Conservation (phyloP, 2,329 filamentous ascomycete genomes). For the Epichloe typhina region DNA sequence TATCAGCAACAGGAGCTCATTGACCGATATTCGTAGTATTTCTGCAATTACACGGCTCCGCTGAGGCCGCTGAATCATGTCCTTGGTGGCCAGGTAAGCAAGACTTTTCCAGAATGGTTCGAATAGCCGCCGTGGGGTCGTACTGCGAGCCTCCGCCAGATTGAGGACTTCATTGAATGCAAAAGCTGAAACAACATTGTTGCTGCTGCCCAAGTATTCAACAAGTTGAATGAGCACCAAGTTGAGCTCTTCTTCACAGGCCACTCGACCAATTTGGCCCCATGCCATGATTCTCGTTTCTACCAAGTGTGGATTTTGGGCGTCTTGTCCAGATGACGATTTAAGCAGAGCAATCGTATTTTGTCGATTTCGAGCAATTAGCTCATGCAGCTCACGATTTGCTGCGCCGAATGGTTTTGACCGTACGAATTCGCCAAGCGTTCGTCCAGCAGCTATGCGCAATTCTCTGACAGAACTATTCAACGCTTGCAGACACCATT, state of each 20-base stretch:
- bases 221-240: slow-evolving; percentile 72
- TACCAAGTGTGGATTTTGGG: slow-evolving; percentile 45
- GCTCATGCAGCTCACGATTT: slow-evolving; percentile 7
- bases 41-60: slow-evolving; percentile 71
- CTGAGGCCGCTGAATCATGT: slow-evolving; percentile 68
- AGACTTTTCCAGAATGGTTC: slow-evolving; percentile 82
- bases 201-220: slow-evolving; percentile 75
- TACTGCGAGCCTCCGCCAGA: slow-evolving; percentile 51
- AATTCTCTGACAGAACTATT: slow-evolving; percentile 77
- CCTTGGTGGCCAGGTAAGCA: slow-evolving; percentile 69
- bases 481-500: slow-evolving; percentile 71
- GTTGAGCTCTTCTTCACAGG: slow-evolving; percentile 72
- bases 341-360: slow-evolving; percentile 59
- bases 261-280: slow-evolving; percentile 67
- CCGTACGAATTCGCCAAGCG: slow-evolving; percentile 51
- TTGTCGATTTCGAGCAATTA: slow-evolving; percentile 39
- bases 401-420: slow-evolving; percentile 9
- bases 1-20: slow-evolving; percentile 60
- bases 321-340: slow-evolving; percentile 54
- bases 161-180: slow-evolving; percentile 73
- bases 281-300: slow-evolving; percentile 80
- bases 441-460: slow-evolving; percentile 62
- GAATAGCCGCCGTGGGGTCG: slow-evolving; percentile 56
- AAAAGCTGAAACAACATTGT: slow-evolving; percentile 64
- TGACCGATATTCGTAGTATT: slow-evolving; percentile 60